Base-by-base conservation (phyloP, 2,329 filamentous ascomycete species). In the Beauveria varroae region DNA sequence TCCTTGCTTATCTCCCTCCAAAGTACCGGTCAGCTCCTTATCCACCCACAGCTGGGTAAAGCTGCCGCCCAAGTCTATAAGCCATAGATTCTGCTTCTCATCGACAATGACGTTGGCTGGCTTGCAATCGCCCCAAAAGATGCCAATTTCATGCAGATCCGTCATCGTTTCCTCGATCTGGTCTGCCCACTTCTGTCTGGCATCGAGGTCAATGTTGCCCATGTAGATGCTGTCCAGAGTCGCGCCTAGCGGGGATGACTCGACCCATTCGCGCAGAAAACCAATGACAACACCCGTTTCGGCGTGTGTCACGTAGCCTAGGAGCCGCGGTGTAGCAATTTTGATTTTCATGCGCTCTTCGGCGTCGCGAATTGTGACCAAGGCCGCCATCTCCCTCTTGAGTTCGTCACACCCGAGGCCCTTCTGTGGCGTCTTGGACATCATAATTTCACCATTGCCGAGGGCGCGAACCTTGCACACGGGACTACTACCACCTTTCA, bases 61-160 rank as follows among this genome's bases (percentile, higher is more conserved):
- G 20, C 2, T 10, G 44, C 44, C 44, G 20, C 55, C 43, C 14
- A 50, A 41, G 44, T 41, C 44, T 26, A 57, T 41, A 7, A 57
- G 55, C 10, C 16, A 57, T 2, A 14, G 5, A 0, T 57, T 20
- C 7, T 49, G 9, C 8, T 40, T 20, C 44, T n/a, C 16, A 20
- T 57, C 44, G 8, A 57, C 12, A 26, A 57, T 26, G 16, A 57
- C 5, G n/a, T 57, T 28, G 14, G 8, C 20, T 1, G 55, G 44
- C 22, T 57, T 57, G 30, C 44, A 57, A 30, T 57, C 55, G 8
- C 55, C 54, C 55, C 55, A 57, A 34, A 41, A 6, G 12, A 57
- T 5, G 14, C 5, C 30, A 9, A 50, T 14, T 2, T 14, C 14
- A 22, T 57, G 55, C 55, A 49, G 7, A 34, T 49, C 20, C 2